These are phyloP conservation scores for Cutaneotrichosporon sp. DNA, from an alignment of 1,284 basidiomycete species.

Conservation along the genomic window DNA sequence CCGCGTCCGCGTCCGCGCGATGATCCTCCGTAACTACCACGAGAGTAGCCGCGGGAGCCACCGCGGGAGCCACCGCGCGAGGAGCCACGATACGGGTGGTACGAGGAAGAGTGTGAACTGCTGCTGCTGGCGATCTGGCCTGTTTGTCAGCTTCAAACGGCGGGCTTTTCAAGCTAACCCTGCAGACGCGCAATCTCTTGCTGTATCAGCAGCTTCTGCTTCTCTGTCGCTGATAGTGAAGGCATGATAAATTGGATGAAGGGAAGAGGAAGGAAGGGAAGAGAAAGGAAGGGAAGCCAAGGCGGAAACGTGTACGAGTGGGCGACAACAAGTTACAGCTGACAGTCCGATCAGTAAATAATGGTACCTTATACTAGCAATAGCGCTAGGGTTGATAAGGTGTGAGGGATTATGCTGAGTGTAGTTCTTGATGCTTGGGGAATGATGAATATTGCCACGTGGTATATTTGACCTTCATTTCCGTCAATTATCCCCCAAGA, in stretches of 20 bases:
- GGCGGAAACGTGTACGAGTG: too few relatives aligned
- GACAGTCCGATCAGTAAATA: too few relatives aligned
- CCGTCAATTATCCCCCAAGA: conserved; percentile 4
- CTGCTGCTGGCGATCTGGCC: conserved; percentile 41
- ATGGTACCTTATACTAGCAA: too few relatives aligned
- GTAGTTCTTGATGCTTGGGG: background rate
- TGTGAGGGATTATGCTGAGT: too few relatives aligned
- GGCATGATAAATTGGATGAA: conserved; percentile 15
- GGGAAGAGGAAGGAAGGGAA: background rate
- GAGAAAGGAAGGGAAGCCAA: background rate
- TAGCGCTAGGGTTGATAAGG: too few relatives aligned
- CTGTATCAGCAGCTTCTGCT: conserved; percentile 46
- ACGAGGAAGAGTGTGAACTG: conserved; percentile 26
- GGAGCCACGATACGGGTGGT: conserved; percentile 40
- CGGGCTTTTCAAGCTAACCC: background rate
- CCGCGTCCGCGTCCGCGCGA: conserved; percentile 17
- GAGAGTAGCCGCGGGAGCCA: conserved; percentile 21
- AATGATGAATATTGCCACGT: background rate
- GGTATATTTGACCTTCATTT: background rate
- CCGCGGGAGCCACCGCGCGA: conserved; percentile 19
- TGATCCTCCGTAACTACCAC: conserved; percentile 13
- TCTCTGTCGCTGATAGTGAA: conserved; percentile 29
- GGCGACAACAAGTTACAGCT: too few relatives aligned
- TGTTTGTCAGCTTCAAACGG: conserved; percentile 16
- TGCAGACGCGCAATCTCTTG: conserved; percentile 45